Conservation (phyloP, 2,329 filamentous ascomycete species). For the Alternaria arborescens region DNA sequence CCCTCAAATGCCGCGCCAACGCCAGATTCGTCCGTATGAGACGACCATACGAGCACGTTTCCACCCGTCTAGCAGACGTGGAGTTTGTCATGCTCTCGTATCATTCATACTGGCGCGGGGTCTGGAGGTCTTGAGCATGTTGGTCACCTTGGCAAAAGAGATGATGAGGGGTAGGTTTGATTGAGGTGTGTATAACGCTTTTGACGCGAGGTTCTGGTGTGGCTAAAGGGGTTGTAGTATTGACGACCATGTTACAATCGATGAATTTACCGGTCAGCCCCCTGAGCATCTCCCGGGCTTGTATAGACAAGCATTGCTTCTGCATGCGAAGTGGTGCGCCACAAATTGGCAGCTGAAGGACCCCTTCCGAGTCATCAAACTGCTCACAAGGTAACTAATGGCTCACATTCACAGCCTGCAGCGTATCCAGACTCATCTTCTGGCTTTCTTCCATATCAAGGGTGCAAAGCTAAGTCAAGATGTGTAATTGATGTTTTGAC, state of each 20-base stretch:
- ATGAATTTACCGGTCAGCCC: not conserved
- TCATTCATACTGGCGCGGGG: not conserved
- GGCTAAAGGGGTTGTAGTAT: not conserved
- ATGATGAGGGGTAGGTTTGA: not conserved
- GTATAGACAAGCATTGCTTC: slow-evolving; percentile 5
- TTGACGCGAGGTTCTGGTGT: not conserved
- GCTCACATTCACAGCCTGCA: not conserved
- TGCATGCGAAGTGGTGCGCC: not conserved
- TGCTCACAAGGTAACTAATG: rapidly evolving
- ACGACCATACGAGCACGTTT: slow-evolving; percentile 16
- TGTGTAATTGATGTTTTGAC: not conserved
- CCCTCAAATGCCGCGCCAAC: slow-evolving; percentile 7
- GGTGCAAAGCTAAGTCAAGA: not conserved
- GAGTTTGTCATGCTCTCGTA: not conserved
- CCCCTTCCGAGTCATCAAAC: not conserved
- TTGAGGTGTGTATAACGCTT: not conserved
- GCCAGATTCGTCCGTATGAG: slow-evolving; percentile 10
- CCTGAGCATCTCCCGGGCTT: slow-evolving; percentile 1
- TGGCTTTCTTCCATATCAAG: too few species aligned
- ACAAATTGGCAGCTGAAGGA: slow-evolving; percentile 7
- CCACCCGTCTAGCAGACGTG: not conserved
- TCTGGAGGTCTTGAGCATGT: not conserved
- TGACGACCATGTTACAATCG: not conserved
- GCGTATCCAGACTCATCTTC: not conserved
- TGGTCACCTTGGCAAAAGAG: not conserved